Conservation (phyloP, 768 basidiomycete species). For the Sporobolomyces phaffii region DNA sequence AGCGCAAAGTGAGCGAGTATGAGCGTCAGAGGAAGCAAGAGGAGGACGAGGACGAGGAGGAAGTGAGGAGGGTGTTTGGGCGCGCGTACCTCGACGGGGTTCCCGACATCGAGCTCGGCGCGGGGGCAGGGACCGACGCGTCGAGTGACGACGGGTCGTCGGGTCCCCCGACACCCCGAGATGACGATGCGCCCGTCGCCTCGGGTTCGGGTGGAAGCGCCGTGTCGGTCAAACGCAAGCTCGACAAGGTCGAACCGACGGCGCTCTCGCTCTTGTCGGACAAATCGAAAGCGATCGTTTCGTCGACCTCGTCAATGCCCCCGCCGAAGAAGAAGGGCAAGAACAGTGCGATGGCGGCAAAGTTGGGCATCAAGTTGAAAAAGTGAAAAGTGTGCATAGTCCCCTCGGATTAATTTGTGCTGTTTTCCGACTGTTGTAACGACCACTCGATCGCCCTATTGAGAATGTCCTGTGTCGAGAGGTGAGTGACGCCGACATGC, state of each 20-base stretch:
- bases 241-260: constrained; percentile 69
- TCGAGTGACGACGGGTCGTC: constrained; percentile 39
- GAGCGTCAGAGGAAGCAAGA: constrained; percentile 55
- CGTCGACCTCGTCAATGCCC: constrained; percentile 49
- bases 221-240: constrained; percentile 63
- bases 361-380: constrained; percentile 65
- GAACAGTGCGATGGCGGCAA: constrained; percentile 53
- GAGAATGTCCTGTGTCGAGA: too few relatives aligned
- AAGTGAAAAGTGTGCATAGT: too few relatives aligned
- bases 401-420: too few relatives aligned
- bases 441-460: too few relatives aligned
- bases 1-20: constrained; percentile 60
- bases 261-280: constrained; percentile 64
- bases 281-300: constrained; percentile 59
- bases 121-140: constrained; percentile 8
- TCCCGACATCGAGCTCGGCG: constrained; percentile 38
- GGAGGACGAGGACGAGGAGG: constrained; percentile 86
- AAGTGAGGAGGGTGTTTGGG: constrained; percentile 80
- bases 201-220: constrained; percentile 22
- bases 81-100: constrained; percentile 53
- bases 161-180: constrained; percentile 40
- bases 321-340: constrained; percentile 56
- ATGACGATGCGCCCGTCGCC: constrained; percentile 41
- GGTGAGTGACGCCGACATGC: too few relatives aligned
- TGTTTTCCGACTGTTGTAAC: too few relatives aligned